Conservation (phyloP, 345 rosid species). For the Psidium guajava region DNA sequence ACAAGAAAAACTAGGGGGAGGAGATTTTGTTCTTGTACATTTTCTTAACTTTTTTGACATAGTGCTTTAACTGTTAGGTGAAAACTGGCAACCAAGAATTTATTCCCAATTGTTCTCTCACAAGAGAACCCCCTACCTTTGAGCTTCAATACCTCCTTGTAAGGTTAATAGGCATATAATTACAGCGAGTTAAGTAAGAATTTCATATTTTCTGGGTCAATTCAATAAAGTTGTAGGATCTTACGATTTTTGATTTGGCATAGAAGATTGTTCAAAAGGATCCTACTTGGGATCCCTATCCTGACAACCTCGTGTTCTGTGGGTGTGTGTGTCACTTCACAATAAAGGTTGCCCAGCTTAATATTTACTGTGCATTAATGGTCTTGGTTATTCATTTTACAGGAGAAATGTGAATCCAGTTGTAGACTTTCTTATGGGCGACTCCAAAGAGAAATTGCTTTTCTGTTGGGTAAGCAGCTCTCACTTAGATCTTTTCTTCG, state of each 20-base stretch:
- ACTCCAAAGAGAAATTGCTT: slow-evolving; percentile 23
- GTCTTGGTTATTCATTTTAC: slow-evolving; percentile 3
- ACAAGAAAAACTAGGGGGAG: background rate
- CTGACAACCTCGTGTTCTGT: background rate
- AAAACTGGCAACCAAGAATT: background rate
- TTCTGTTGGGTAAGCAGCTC: slow-evolving; percentile 48
- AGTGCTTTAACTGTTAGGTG: background rate
- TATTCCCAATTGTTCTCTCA: background rate
- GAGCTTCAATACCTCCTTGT: background rate
- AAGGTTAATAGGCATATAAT: background rate
- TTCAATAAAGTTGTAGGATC: background rate
- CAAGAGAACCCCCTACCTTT: background rate
- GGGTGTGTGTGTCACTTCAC: background rate
- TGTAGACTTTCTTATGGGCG: slow-evolving; percentile 23
- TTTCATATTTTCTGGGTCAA: background rate
- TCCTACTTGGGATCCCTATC: background rate
- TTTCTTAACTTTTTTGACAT: background rate
- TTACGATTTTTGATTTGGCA: background rate
- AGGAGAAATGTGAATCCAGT: slow-evolving; percentile 34
- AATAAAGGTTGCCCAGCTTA: background rate
- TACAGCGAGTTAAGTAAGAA: background rate
- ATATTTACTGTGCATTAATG: background rate
- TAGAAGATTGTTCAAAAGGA: background rate
- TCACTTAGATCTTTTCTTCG: background rate
- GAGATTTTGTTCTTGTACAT: background rate